phyloP scores from a whole-genome alignment of 2,329 filamentous ascomycete species.

The Cercospora beticola region DNA sequence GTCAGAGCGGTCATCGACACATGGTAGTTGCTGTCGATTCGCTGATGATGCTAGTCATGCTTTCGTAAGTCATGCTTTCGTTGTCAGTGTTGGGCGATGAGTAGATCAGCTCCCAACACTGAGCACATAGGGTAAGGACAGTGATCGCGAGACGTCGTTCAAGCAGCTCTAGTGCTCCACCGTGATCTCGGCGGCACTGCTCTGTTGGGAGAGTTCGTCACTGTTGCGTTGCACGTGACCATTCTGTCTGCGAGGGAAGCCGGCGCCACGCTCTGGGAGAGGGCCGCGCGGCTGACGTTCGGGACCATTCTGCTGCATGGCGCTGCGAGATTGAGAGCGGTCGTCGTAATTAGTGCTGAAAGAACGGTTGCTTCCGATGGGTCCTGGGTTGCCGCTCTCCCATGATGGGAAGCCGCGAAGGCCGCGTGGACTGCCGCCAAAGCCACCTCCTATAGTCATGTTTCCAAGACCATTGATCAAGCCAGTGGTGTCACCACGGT shows the following conservation, averaged over 20 bases:
- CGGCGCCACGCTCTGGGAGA: constrained; percentile 59
- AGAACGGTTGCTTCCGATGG: constrained; percentile 64
- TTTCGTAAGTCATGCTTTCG: constrained; percentile 24
- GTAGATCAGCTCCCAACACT: background rate
- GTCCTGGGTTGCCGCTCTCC: constrained; percentile 58
- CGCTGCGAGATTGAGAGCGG: constrained; percentile 51
- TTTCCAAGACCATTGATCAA: constrained; percentile 64
- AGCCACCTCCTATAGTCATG: constrained; percentile 57
- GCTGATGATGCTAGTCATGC: constrained; percentile 26
- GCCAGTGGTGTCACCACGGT: constrained; percentile 40
- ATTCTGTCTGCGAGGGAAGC: constrained; percentile 59
- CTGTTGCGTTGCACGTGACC: constrained; percentile 62
- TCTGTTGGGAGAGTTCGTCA: constrained; percentile 62
- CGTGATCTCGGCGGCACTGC: constrained; percentile 60
- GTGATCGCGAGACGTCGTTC: constrained; percentile 2
- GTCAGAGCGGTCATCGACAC: constrained; percentile 20
- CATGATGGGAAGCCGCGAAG: constrained; percentile 62
- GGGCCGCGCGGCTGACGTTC: constrained; percentile 63
- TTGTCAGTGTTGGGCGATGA: constrained; percentile 3
- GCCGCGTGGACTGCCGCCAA: constrained; percentile 57
- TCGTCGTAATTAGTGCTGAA: constrained; percentile 61
- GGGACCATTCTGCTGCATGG: constrained; percentile 44
- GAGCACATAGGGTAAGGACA: constrained; percentile 9
- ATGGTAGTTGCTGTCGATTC: constrained; percentile 15
- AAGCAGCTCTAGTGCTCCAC: constrained; percentile 54